Conservation (phyloP, 768 basidiomycete species). For the Agrocybe praecox region DNA sequence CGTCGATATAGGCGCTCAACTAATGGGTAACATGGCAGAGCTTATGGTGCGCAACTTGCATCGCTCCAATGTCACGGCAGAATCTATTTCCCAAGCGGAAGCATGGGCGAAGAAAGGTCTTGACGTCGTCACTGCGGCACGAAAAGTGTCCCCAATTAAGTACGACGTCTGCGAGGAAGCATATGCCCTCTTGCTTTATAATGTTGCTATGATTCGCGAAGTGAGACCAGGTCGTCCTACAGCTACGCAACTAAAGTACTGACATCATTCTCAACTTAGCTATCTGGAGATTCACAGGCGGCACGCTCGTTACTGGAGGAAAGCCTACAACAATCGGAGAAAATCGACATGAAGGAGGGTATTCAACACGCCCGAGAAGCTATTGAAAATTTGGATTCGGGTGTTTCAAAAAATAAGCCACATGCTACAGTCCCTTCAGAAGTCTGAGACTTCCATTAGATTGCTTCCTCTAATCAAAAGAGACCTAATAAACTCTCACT, state of each 20-base stretch:
- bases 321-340: slow-evolving; percentile 38
- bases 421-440: background rate
- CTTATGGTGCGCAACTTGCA: slow-evolving; percentile 37
- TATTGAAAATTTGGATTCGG: slow-evolving; percentile 18
- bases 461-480: too few relatives aligned
- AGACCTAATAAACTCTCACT: too few relatives aligned
- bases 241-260: background rate
- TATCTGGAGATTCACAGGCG: slow-evolving; percentile 36
- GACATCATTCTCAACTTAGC: slow-evolving; percentile 22
- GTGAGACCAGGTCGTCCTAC: slow-evolving; percentile 18
- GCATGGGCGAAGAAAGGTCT: slow-evolving; percentile 57
- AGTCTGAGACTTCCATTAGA: too few relatives aligned
- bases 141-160: slow-evolving; percentile 23
- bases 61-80: slow-evolving; percentile 23
- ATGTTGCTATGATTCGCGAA: slow-evolving; percentile 59
- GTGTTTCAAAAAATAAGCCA: slow-evolving; percentile 5
- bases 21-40: slow-evolving; percentile 49
- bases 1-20: slow-evolving; percentile 37
- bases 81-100: slow-evolving; percentile 51
- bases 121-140: slow-evolving; percentile 29
- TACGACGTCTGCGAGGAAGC: slow-evolving; percentile 52
- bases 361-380: slow-evolving; percentile 32
- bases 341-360: slow-evolving; percentile 36
- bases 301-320: slow-evolving; percentile 33
- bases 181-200: slow-evolving; percentile 60